A percentile compares a stretch with the other conserved stretches of the same genome.
These are phyloP conservation scores for Mycocentrospora acerina DNA, from an alignment of 2,329 filamentous ascomycete genomes.

Conservation along the genomic window DNA sequence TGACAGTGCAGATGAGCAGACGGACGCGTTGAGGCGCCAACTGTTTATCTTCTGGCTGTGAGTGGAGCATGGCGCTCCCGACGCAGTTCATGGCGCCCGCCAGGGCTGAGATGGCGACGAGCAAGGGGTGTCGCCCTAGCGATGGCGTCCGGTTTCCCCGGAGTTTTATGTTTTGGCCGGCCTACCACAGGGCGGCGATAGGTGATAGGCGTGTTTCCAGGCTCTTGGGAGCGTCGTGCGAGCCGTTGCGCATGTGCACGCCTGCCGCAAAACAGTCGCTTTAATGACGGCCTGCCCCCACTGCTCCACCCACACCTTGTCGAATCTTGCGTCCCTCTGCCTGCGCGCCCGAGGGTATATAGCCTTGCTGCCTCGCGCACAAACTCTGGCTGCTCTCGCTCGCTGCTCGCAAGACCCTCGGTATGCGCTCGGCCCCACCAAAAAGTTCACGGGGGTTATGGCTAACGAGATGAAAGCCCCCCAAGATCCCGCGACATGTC, in stretches of 20 bases:
- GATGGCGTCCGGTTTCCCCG: constrained; percentile 9
- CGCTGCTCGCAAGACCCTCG: constrained; percentile 23
- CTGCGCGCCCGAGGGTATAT: constrained; percentile 17
- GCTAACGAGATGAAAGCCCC: constrained; percentile 29
- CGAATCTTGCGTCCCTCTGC: constrained; percentile 10
- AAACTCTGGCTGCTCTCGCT: constrained; percentile 15
- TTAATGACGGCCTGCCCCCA: constrained; percentile 26
- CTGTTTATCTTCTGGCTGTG: too few relatives aligned
- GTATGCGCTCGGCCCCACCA: constrained; percentile 33
- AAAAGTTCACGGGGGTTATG: constrained; percentile 15
- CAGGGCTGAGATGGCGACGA: too few relatives aligned
- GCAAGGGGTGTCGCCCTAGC: too few relatives aligned
- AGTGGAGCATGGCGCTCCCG: too few relatives aligned
- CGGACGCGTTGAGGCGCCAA: too few relatives aligned
- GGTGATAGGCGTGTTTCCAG: constrained; percentile 8
- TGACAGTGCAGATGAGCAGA: too few relatives aligned
- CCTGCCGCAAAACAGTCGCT: constrained; percentile 29
- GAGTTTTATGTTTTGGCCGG: background rate
- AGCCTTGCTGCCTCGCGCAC: constrained; percentile 14
- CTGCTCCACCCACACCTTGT: constrained; percentile 14
- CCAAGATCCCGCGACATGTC: constrained; percentile 28
- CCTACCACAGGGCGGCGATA: constrained; percentile 6
- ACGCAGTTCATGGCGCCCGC: too few relatives aligned
- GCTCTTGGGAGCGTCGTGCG: constrained; percentile 1
- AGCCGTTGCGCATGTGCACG: constrained; percentile 6